Conservation (phyloP, 164 flowering plant genomes). For the Vitis rupestris region DNA sequence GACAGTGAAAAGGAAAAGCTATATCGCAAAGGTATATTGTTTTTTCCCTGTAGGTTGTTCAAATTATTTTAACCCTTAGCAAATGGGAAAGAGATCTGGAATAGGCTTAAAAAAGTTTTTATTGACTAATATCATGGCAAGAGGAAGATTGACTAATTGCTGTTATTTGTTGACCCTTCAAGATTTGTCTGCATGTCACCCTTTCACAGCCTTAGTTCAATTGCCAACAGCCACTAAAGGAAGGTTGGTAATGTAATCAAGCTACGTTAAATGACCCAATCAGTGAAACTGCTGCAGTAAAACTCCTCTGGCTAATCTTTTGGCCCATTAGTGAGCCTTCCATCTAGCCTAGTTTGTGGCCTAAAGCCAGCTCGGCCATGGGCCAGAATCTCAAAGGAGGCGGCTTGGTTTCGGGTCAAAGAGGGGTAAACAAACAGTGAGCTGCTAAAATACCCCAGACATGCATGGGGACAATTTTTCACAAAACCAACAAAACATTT, state of each 20-base stretch:
- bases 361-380: not conserved
- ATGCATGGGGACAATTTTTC: not conserved
- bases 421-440: not conserved
- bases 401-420: not conserved
- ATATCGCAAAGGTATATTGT: constrained; percentile 57
- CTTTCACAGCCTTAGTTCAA: not conserved
- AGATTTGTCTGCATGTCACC: not conserved
- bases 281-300: not conserved
- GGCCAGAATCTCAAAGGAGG: constrained; percentile 1
- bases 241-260: not conserved
- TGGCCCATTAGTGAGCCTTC: not conserved
- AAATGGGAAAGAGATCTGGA: not conserved
- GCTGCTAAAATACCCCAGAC: not conserved
- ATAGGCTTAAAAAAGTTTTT: not conserved
- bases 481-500: no score
- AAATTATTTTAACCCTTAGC: not conserved
- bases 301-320: not conserved
- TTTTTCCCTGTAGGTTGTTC: not conserved
- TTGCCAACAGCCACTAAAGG: not conserved
- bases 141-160: not conserved
- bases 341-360: not conserved
- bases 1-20: constrained; percentile 58
- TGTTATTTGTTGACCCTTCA: not conserved
- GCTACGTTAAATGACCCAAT: not conserved
- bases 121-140: not conserved